phyloP scores from a whole-genome alignment of 306 rosid species.

The Hippophae tibetana region DNA sequence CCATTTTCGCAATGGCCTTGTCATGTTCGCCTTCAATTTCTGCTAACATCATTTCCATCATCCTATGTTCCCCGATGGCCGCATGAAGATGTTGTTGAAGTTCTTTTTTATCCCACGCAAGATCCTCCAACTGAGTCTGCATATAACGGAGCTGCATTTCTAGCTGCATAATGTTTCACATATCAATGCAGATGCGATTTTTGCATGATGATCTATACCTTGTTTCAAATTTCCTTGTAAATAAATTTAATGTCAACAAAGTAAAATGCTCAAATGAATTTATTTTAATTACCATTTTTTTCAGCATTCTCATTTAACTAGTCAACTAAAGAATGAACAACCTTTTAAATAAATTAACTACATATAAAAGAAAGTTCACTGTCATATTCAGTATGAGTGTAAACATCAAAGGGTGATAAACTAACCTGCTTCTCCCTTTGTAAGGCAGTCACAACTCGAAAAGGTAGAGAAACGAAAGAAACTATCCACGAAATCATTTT shows the following conservation, averaged over 20 bases:
- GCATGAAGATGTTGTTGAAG: conserved; percentile 40
- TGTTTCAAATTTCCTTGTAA: no score
- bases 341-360: neutral
- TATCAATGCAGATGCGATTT: neutral
- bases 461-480: conserved; percentile 53
- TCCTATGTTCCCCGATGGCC: conserved; percentile 52
- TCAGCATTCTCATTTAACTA: no score
- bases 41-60: conserved; percentile 48
- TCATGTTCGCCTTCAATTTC: conserved; percentile 74
- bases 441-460: conserved; percentile 41
- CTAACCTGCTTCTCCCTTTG: conserved; percentile 64
- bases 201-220: neutral
- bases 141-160: conserved; percentile 32
- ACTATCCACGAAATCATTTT: conserved; percentile 33
- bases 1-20: conserved; percentile 49
- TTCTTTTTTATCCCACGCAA: conserved; percentile 43
- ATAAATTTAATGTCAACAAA: no score
- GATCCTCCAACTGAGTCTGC: conserved; percentile 45
- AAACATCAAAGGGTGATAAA: neutral
- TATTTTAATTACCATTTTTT: no score
- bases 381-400: neutral
- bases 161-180: conserved; percentile 34
- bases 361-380: neutral
- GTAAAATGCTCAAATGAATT: neutral
- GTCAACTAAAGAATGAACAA: neutral